Conservation (phyloP, 768 basidiomycete genomes). For the Collybia mongolica region DNA sequence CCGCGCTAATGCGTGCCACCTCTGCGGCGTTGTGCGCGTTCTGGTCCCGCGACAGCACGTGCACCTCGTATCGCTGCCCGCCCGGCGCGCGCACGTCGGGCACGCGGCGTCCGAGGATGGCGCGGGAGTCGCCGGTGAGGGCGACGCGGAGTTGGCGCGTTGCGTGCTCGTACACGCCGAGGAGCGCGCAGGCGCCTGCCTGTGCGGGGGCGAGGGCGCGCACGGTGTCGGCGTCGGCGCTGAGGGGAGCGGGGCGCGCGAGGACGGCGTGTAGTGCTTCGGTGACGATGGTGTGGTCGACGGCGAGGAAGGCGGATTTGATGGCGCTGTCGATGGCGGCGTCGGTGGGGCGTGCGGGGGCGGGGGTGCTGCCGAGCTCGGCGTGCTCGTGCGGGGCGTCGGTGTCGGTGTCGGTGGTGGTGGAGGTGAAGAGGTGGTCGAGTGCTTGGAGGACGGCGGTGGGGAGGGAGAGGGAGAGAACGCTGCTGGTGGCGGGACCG, state of each 20-base stretch:
- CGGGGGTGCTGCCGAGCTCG: background rate
- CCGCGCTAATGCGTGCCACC: conserved; percentile 28
- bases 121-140: conserved; percentile 46
- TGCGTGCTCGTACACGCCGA: conserved; percentile 42
- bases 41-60: conserved; percentile 40
- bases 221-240: background rate
- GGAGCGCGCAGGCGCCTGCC: conserved; percentile 41
- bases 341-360: conserved; percentile 19
- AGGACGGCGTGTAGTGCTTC: conserved; percentile 3
- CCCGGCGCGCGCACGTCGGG: conserved; percentile 14
- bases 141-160: conserved; percentile 38
- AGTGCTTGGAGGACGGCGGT: conserved; percentile 19
- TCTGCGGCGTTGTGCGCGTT: conserved; percentile 37
- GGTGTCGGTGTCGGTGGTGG: conserved; percentile 5
- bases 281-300: conserved; percentile 44
- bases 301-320: conserved; percentile 30
- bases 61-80: conserved; percentile 33
- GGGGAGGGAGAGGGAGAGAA: conserved; percentile 30
- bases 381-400: background rate
- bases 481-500: conserved; percentile 29
- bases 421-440: conserved; percentile 18
- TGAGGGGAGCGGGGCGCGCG: conserved; percentile 3
- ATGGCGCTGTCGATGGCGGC: conserved; percentile 34
- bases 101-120: conserved; percentile 42
- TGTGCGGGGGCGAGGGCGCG: conserved; percentile 29